These are phyloP conservation scores for Tulasnella sp. DNA, from an alignment of 768 basidiomycete genomes.

Conservation along the genomic window DNA sequence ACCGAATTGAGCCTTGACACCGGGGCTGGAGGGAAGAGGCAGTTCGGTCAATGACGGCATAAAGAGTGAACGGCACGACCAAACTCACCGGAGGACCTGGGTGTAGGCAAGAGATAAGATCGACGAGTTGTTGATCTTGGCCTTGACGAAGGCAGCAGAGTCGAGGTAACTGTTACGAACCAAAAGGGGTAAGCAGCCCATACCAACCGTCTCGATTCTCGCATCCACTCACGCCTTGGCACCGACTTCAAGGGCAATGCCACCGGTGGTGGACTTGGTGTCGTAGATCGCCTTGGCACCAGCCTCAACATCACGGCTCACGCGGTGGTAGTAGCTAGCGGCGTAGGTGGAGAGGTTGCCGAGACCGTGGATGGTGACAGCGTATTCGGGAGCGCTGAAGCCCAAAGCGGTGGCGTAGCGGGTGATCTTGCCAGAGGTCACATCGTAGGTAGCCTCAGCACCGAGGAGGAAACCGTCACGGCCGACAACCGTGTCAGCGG, in stretches of 20 bases:
- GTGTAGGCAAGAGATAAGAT: slow-evolving; percentile 66
- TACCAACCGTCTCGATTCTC: neutral
- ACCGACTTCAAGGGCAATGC: slow-evolving; percentile 90
- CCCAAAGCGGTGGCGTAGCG: slow-evolving; percentile 90
- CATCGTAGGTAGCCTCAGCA: slow-evolving; percentile 94
- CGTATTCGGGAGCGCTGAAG: slow-evolving; percentile 94
- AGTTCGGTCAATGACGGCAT: neutral
- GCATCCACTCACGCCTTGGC: slow-evolving; percentile 73
- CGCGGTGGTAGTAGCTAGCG: slow-evolving; percentile 98
- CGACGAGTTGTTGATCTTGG: slow-evolving; percentile 97
- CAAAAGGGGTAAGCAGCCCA: neutral
- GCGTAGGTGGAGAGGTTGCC: slow-evolving; percentile 91
- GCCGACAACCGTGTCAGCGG: slow-evolving; percentile 89
- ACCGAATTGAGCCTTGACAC: slow-evolving; percentile 90
- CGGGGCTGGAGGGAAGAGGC: slow-evolving; percentile 50
- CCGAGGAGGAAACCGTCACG: slow-evolving; percentile 97
- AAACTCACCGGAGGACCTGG: slow-evolving; percentile 66
- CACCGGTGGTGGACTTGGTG: slow-evolving; percentile 80
- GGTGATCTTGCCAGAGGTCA: slow-evolving; percentile 86
- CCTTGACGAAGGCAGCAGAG: slow-evolving; percentile 88
- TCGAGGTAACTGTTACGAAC: slow-evolving; percentile 65
- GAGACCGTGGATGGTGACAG: slow-evolving; percentile 89
- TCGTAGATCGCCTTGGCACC: slow-evolving; percentile 97
- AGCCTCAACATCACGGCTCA: slow-evolving; percentile 85
- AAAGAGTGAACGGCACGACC: slow-evolving; percentile 14